Evolutionary conservation across 352 stramenopile genomes (phyloP), one percentile per base, ranked within the genome.

Genomic region (Globisporangium abappressorium): DNA sequence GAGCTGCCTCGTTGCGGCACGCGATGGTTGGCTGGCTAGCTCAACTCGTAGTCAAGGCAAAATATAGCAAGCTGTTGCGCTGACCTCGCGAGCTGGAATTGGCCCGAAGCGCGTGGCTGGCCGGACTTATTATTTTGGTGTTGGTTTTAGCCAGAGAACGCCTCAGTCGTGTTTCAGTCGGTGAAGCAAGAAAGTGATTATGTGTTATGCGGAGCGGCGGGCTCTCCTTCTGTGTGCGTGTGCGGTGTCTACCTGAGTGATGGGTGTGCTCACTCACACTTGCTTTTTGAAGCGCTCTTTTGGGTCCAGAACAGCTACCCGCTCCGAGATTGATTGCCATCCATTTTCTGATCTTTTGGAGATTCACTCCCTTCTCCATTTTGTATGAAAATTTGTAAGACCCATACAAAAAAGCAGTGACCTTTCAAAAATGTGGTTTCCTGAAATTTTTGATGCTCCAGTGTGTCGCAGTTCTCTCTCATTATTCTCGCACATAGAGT

Each of bases 301-400:
- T 34, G 28, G 56, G 33, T 61, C 30, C 56, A 47, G 56, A 62
- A 62, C 56, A 62, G 56, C 49, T 14, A 49, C 33, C 7, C 5
- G n/a, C 33, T 11, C 26, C 26, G 5, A 46, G n/a, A 56, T 2
- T 30, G 20, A 55, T 55, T 55, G n/a, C 6, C 54, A n/a, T 51
- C 43, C 43, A 11, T 22, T 24, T 51, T 51, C 30, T 61, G 55
- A 61, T 15, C 8, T 30, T 20, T 30, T 8, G 49, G 49, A 61
- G 56, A 49, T 62, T 62, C 33, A 5, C 8, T 24, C 43, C 5
- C 30, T 24, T 51, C 18, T 51, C 43, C 6, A n/a, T 30, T 49
- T 33, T 33, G 20, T 33, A n/a, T 62, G 4, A 11, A 38, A 47
- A n/a, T 49, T 62, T 62, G 56, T 61, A 61, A 47, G 5, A 9